Percentiles rank a stretch among this genome's conserved stretches.
Conservation (phyloP, 2,329 filamentous ascomycete genomes). For the Huntiella omanensis region DNA sequence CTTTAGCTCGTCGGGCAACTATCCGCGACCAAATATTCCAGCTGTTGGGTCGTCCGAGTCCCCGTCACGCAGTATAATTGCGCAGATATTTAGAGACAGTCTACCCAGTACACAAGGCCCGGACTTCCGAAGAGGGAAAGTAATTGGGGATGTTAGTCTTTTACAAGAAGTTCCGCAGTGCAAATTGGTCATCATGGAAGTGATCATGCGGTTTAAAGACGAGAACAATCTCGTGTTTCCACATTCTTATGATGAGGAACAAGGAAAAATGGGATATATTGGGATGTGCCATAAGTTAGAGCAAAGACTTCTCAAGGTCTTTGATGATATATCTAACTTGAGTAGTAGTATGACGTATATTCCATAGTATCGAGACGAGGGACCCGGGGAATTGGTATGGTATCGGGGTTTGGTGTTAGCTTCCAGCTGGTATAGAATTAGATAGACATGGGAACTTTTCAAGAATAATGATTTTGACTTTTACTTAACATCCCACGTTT, state of each 20-base stretch:
- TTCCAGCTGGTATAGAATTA: too few relatives aligned
- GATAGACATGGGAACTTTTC: too few relatives aligned
- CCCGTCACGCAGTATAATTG: too few relatives aligned
- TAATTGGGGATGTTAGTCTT: neutral
- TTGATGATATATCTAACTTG: neutral
- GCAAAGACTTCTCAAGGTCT: neutral
- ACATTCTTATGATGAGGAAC: neutral
- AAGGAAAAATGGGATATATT: neutral
- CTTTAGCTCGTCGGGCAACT: neutral
- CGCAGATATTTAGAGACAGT: too few relatives aligned
- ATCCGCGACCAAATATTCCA: neutral
- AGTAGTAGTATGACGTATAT: neutral
- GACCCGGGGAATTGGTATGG: too few relatives aligned
- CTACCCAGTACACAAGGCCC: too few relatives aligned
- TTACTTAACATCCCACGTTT: too few relatives aligned
- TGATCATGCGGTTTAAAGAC: neutral
- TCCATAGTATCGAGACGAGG: neutral
- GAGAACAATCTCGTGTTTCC: neutral
- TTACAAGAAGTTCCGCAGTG: neutral
- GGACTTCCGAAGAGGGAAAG: too few relatives aligned
- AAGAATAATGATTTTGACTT: too few relatives aligned
- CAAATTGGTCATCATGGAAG: neutral
- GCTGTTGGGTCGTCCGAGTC: neutral
- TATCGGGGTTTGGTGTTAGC: too few relatives aligned
- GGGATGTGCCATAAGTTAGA: neutral